These are phyloP conservation scores for Boletus tomentosulus DNA, from an alignment of 768 basidiomycete species.

Conservation along the genomic window DNA sequence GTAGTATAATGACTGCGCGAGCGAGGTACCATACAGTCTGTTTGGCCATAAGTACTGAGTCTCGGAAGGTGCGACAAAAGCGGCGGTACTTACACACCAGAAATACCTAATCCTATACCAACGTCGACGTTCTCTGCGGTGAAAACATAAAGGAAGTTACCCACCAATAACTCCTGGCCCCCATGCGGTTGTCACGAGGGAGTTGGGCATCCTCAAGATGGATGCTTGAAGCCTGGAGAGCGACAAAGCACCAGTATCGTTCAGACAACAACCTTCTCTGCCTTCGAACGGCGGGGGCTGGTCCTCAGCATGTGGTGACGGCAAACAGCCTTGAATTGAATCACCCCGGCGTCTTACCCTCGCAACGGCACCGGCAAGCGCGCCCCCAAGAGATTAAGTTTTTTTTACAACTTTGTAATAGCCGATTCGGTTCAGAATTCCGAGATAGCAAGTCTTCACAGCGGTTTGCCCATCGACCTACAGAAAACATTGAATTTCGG, in stretches of 20 bases:
- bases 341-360: too few relatives aligned
- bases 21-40: conserved; percentile 11
- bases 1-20: conserved; percentile 5
- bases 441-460: too few relatives aligned
- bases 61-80: neutral
- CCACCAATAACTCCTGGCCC: conserved; percentile 11
- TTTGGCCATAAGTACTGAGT: neutral
- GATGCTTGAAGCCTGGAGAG: neutral
- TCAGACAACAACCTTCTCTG: neutral
- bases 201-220: conserved; percentile 1
- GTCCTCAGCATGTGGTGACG: too few relatives aligned
- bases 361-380: too few relatives aligned
- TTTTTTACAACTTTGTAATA: too few relatives aligned
- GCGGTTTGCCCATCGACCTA: too few relatives aligned
- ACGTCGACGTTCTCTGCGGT: neutral
- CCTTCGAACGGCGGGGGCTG: too few relatives aligned
- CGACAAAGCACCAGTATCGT: neutral
- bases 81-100: conserved; percentile 1
- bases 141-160: neutral
- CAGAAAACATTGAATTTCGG: too few relatives aligned
- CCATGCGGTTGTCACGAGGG: conserved; percentile 7
- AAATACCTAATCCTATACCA: conserved; percentile 1
- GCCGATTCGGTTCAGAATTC: too few relatives aligned
- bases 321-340: too few relatives aligned
- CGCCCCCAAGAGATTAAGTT: too few relatives aligned